These are phyloP conservation scores for Penicillium sp. DNA, from an alignment of 2,329 filamentous ascomycete genomes.

Conservation along the genomic window DNA sequence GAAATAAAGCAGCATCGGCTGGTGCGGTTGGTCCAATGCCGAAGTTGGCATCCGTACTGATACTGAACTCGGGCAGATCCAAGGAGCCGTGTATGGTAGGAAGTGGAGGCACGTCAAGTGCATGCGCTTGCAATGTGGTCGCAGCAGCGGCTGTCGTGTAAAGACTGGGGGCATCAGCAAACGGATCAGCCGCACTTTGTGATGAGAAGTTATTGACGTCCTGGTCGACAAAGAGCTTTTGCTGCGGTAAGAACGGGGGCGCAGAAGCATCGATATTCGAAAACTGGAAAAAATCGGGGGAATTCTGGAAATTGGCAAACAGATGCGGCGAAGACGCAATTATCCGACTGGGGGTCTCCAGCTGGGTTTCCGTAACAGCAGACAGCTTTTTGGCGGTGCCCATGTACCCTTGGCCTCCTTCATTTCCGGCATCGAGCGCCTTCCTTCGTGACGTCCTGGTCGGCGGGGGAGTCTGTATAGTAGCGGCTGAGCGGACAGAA, in stretches of 20 bases:
- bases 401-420: slow-evolving; percentile 12
- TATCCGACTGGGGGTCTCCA: slow-evolving; percentile 43
- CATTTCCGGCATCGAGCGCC: slow-evolving; percentile 28
- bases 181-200: slow-evolving; percentile 18
- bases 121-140: slow-evolving; percentile 13
- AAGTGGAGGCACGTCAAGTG: slow-evolving; percentile 31
- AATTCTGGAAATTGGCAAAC: slow-evolving; percentile 54
- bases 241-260: slow-evolving; percentile 55
- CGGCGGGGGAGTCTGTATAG: slow-evolving; percentile 60
- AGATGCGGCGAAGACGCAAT: slow-evolving; percentile 45
- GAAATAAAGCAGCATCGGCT: slow-evolving; percentile 37
- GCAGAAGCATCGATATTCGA: slow-evolving; percentile 50
- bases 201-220: slow-evolving; percentile 21
- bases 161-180: slow-evolving; percentile 14
- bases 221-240: slow-evolving; percentile 49
- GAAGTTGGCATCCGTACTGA: slow-evolving; percentile 24
- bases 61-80: slow-evolving; percentile 31
- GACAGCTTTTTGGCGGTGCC: slow-evolving; percentile 18
- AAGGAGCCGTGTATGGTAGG: slow-evolving; percentile 32
- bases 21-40: slow-evolving; percentile 26
- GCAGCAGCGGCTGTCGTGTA: slow-evolving; percentile 18
- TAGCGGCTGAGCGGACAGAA: slow-evolving; percentile 40
- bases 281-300: slow-evolving; percentile 55
- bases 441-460: slow-evolving; percentile 54
- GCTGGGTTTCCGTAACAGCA: slow-evolving; percentile 29